Evolutionary conservation across 805 yeast species (phyloP).

Genomic region (Candida sphagnicola): DNA sequence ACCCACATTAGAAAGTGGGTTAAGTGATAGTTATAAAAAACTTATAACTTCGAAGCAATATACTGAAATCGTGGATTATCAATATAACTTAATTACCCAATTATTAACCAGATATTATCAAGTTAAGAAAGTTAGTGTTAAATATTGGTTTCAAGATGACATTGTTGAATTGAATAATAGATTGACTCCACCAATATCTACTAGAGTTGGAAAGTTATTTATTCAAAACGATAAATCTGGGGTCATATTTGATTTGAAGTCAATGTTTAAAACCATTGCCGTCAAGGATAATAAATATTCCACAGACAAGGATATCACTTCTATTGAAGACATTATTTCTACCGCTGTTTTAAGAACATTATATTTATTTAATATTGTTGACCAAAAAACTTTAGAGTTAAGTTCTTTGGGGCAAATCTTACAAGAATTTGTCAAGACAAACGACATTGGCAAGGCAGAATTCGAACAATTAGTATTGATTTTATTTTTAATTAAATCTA

Average conservation of each 20-base stretch:
- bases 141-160: slow-evolving; percentile 52
- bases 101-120: slow-evolving; percentile 83
- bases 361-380: slow-evolving; percentile 47
- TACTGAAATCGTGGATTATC: slow-evolving; percentile 53
- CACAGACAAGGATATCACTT: slow-evolving; percentile 26
- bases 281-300: slow-evolving; percentile 16
- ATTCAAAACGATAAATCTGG: slow-evolving; percentile 10
- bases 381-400: slow-evolving; percentile 37
- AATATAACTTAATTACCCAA: slow-evolving; percentile 64
- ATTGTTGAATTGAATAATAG: slow-evolving; percentile 46
- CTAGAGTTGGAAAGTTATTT: slow-evolving; percentile 25
- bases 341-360: slow-evolving; percentile 55
- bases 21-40: slow-evolving; percentile 53
- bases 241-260: slow-evolving; percentile 19
- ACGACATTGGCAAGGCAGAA: slow-evolving; percentile 12
- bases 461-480: slow-evolving; percentile 45
- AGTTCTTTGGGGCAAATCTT: slow-evolving; percentile 52
- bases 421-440: slow-evolving; percentile 22
- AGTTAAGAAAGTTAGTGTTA: slow-evolving; percentile 55
- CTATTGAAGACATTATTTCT: slow-evolving; percentile 51
- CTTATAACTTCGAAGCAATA: slow-evolving; percentile 45
- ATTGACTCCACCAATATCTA: slow-evolving; percentile 49
- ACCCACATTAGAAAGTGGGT: slow-evolving; percentile 63
- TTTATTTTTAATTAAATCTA: slow-evolving; percentile 38
- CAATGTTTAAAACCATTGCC: slow-evolving; percentile 17